phyloP scores from a whole-genome alignment of 495 filamentous ascomycete genomes.

The Penicillium subrubescens region DNA sequence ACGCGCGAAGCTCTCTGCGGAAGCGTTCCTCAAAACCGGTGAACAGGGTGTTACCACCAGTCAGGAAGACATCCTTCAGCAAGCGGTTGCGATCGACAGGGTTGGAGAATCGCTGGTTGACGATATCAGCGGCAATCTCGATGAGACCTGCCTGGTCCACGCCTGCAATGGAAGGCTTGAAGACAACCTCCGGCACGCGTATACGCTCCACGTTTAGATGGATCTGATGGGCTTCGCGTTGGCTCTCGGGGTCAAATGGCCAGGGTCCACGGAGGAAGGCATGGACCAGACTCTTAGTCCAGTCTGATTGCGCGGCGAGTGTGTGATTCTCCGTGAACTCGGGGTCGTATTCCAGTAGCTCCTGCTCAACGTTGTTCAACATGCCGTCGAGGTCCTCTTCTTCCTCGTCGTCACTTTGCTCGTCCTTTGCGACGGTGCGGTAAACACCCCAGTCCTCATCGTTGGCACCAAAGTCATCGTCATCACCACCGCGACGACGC shows the following conservation, averaged over 20 bases:
- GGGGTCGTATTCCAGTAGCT: conserved; percentile 83
- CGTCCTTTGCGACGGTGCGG: conserved; percentile 81
- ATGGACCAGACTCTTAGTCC: conserved; percentile 88
- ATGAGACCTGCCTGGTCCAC: conserved; percentile 92
- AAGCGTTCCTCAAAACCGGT: conserved; percentile 84
- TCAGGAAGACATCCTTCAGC: conserved; percentile 86
- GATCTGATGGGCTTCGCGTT: conserved; percentile 81
- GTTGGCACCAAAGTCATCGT: conserved; percentile 95
- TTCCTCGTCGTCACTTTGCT: conserved; percentile 73
- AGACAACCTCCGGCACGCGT: conserved; percentile 91
- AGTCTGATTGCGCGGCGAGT: conserved; percentile 87
- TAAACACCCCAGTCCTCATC: conserved; percentile 98
- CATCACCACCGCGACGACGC: conserved; percentile 75
- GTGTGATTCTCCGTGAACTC: conserved; percentile 88
- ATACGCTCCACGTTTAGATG: conserved; percentile 97
- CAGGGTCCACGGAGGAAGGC: conserved; percentile 85
- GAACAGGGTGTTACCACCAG: conserved; percentile 90
- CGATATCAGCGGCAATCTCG: conserved; percentile 84
- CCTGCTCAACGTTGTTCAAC: conserved; percentile 75
- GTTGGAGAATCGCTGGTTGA: conserved; percentile 72
- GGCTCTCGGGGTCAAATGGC: conserved; percentile 78
- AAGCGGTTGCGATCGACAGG: conserved; percentile 61
- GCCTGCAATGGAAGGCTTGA: conserved; percentile 93
- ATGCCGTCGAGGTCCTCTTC: conserved; percentile 80
- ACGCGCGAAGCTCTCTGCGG: conserved; percentile 66